Conservation (phyloP, 768 basidiomycete genomes). For the Leccinum broughii region DNA sequence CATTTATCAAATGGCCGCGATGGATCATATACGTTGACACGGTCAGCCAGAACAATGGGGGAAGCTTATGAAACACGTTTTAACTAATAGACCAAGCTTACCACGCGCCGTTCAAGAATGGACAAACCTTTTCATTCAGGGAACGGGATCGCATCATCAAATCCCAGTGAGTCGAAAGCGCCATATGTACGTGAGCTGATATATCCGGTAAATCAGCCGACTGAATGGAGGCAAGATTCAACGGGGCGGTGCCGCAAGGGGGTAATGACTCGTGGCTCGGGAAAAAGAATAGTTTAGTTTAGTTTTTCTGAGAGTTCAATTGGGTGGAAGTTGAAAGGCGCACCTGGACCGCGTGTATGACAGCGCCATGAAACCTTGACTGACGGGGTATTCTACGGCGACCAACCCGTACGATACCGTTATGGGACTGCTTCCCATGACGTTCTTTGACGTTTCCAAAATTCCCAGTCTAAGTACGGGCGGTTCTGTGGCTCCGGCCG, state of each 20-base stretch:
- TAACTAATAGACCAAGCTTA: conserved; percentile 17
- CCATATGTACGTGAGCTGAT: conserved; percentile 15
- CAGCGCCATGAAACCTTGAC: conserved; percentile 37
- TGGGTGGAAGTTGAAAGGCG: conserved; percentile 5
- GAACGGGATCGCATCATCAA: conserved; percentile 19
- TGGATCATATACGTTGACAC: conserved; percentile 25
- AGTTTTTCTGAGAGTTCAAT: not conserved
- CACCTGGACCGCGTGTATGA: conserved; percentile 35
- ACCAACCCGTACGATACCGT: conserved; percentile 24
- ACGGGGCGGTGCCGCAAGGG: conserved; percentile 29
- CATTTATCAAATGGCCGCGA: conserved; percentile 37
- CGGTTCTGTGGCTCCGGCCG: conserved; percentile 17
- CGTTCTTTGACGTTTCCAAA: conserved; percentile 23
- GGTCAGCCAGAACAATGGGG: conserved; percentile 24
- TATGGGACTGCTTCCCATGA: conserved; percentile 33
- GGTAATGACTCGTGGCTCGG: conserved; percentile 19
- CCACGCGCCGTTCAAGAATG: conserved; percentile 25
- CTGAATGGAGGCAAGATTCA: conserved; percentile 4
- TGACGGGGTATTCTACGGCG: conserved; percentile 33
- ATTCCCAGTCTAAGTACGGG: conserved; percentile 6
- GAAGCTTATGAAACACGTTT: conserved; percentile 35
- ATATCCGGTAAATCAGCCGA: conserved; percentile 38
- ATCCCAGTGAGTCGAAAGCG: conserved; percentile 16
- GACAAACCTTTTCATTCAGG: conserved; percentile 13
- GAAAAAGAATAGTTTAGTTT: conserved; percentile 26